Evolutionary conservation across 73 alveolate genomes (phyloP), one percentile per base, ranked within the genome.

Genomic region (Tetrahymena elliotti): DNA sequence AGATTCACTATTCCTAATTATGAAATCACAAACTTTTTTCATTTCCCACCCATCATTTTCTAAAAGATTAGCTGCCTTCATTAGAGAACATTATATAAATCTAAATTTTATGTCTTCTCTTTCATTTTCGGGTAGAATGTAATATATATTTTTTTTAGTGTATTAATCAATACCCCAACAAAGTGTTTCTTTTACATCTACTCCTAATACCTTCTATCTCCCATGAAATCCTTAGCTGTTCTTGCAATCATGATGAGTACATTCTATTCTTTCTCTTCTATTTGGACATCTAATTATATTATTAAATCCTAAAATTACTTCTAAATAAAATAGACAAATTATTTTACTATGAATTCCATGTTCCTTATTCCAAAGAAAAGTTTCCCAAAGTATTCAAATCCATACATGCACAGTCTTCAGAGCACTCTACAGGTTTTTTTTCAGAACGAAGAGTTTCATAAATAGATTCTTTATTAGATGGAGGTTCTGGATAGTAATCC

Each of bases 91-190:
- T 18, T 68, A 68, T 11, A 68, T 68, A 68, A 98, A 97, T 95
- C 97, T 95, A 95, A 96, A 98, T 5, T 98, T 97, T 94, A 98
- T 97, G 33, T 97, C 97, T 93, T 98, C 96, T 93, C 97, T 96
- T 93, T 84, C 93, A 39, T 94, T 96, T 39, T 94, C 93, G 93
- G 99, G 99, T 34, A 99, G 82, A 53, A 97, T 93, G 83, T 96
- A 82, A 95, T 98, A 96, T 38, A 99, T 95, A 93, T 98, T 98
- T 53, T 98, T 95, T 52, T 98, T 97, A 1, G 99, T 99, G 96
- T 95, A 98, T 93, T 97, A 93, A 95, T 99, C 99, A 39, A 99
- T 96, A 22, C 99, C 99, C 99, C 99, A 99, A 54, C 99, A 95
- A 68, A 96, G 94, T 92, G 97, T 98, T 97, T 98, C 99, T 94